Evolutionary conservation across 2,329 filamentous ascomycete species (phyloP).

Genomic region (Dothiorella sarmentorum): DNA sequence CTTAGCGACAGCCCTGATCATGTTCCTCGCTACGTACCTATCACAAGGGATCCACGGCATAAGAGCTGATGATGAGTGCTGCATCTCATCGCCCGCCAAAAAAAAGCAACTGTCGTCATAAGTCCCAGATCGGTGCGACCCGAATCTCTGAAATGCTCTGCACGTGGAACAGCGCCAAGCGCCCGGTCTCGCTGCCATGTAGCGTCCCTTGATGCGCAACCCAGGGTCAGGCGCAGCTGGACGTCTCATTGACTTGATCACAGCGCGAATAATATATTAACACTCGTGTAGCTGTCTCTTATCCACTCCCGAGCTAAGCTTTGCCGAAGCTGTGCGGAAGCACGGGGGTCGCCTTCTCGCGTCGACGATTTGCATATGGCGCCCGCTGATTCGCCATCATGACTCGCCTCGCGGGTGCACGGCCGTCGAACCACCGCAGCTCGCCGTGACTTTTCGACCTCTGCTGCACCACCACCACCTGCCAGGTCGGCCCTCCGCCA

Average conservation of each 20-base stretch:
- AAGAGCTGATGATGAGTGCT: neutral
- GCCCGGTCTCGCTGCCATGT: neutral
- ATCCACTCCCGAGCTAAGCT: neutral
- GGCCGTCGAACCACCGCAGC: conserved; percentile 14
- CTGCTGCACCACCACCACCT: neutral
- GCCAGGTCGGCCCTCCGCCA: conserved; percentile 20
- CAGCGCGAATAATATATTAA: neutral
- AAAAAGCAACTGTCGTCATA: neutral
- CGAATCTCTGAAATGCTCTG: neutral
- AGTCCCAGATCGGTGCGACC: neutral
- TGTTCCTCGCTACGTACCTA: neutral
- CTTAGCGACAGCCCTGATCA: neutral
- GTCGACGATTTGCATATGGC: conserved; percentile 8
- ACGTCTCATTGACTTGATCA: neutral
- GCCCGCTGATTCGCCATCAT: neutral
- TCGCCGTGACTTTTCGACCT: conserved; percentile 7
- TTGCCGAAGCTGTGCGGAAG: neutral
- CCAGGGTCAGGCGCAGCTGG: neutral
- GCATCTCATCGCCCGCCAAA: neutral
- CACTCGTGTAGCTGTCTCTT: neutral
- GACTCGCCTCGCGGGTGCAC: neutral
- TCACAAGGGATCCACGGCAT: neutral
- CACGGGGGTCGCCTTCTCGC: neutral
- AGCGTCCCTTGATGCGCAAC: neutral
- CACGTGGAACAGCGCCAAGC: neutral